These are phyloP conservation scores for Aphanomyces euteiches DNA, from an alignment of 352 stramenopile species.

Conservation along the genomic window DNA sequence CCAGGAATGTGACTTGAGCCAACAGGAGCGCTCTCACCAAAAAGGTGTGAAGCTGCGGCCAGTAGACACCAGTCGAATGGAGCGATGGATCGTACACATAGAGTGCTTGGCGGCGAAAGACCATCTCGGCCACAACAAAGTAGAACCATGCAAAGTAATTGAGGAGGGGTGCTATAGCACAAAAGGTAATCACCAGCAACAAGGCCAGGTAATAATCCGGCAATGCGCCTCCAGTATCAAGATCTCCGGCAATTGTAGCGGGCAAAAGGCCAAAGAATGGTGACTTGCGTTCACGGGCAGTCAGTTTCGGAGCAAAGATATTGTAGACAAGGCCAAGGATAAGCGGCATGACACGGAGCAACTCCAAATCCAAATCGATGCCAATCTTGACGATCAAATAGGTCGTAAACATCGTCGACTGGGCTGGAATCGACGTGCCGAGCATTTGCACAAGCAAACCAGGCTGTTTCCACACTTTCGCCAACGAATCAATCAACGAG, in stretches of 20 bases:
- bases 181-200: conserved; percentile 74
- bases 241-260: conserved; percentile 55
- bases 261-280: conserved; percentile 68
- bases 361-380: conserved; percentile 54
- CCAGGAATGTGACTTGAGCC: conserved; percentile 73
- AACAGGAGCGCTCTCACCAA: conserved; percentile 74
- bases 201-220: conserved; percentile 70
- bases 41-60: conserved; percentile 77
- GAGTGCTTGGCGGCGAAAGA: conserved; percentile 68
- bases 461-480: conserved; percentile 44
- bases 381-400: conserved; percentile 76
- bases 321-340: conserved; percentile 77
- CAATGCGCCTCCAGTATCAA: conserved; percentile 52
- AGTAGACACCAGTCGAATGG: conserved; percentile 63
- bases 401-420: conserved; percentile 79
- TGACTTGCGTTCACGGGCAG: conserved; percentile 58
- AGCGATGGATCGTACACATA: conserved; percentile 70
- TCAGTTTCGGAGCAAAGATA: conserved; percentile 71
- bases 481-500: conserved; percentile 68
- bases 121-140: conserved; percentile 64
- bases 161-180: conserved; percentile 67
- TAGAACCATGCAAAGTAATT: conserved; percentile 73
- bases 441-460: conserved; percentile 49
- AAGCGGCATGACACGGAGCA: conserved; percentile 73
- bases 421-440: conserved; percentile 58